Conservation (phyloP, 352 stramenopile genomes). For the Peronosclerospora sorghi region DNA sequence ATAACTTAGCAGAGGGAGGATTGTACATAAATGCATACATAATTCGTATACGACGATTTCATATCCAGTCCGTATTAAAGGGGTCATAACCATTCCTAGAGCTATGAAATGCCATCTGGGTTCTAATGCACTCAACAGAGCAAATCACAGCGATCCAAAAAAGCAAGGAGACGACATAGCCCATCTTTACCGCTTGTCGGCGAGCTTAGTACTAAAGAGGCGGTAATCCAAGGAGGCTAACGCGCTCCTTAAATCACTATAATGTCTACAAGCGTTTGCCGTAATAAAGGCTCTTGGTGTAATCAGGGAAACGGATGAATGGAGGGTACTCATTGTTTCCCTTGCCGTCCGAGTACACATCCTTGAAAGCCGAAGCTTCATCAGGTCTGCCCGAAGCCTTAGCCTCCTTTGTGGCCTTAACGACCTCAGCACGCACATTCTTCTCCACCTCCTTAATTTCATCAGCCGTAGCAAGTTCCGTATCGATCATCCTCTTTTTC, state of each 20-base stretch:
- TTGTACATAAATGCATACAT: too few species aligned
- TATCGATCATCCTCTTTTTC: slow-evolving; percentile 95
- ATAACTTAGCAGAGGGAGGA: too few species aligned
- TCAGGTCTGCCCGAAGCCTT: slow-evolving; percentile 65
- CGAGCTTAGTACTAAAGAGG: background rate
- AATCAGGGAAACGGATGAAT: slow-evolving; percentile 97
- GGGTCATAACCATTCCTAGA: background rate
- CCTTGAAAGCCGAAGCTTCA: slow-evolving; percentile 46
- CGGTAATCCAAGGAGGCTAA: background rate
- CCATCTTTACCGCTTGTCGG: background rate
- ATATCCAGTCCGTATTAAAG: background rate
- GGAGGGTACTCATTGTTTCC: slow-evolving; percentile 86
- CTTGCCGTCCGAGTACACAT: slow-evolving; percentile 88
- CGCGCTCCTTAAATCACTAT: slow-evolving; percentile 1
- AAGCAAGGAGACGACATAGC: background rate
- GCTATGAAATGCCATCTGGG: background rate
- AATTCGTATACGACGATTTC: too few species aligned
- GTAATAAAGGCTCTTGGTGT: slow-evolving; percentile 89
- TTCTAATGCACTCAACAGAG: background rate
- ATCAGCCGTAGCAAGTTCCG: slow-evolving; percentile 88
- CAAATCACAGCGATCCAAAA: too few species aligned
- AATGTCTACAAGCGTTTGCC: slow-evolving; percentile 46
- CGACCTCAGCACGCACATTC: slow-evolving; percentile 95
- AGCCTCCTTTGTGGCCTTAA: slow-evolving; percentile 89
- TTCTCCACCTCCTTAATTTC: slow-evolving; percentile 99